Base-by-base conservation (phyloP, 2,329 filamentous ascomycete genomes). In the Claviceps spartinae region DNA sequence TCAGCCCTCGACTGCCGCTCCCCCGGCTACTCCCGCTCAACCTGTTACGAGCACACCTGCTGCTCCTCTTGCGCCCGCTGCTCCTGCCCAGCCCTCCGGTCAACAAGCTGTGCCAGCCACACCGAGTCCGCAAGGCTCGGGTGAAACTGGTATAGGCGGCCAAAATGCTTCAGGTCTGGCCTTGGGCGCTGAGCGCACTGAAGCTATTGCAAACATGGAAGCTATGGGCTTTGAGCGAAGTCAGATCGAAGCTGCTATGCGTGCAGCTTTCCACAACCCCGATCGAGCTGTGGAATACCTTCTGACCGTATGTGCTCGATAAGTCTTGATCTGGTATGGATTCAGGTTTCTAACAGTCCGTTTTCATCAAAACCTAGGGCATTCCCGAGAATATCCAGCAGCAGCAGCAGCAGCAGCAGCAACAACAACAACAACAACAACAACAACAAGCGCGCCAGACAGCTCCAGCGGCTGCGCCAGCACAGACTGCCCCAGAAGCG, bases 271-370 rank as follows among this genome's bases (percentile, higher is more conserved):
- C 70, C 94, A 86, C 77, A 98, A 98, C 72, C 89, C 91, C 14
- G 91, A 97, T 68, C 88, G 93, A 61, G 93, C 93, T 51, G 91
- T 98, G 52, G 93, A 98, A 68, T 98, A 98, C 64, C 80, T 98
- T 13, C 68, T 98, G 64, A 95, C 72, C 60, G 88, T 93, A 68
- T 38, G 49, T 70, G 84, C 72, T 48, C 18, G 18, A 24, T n/a
- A 14, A 14, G 20, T 30, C 34, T 43, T 42, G 18, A 43, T n/a
- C 7, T 13, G 11, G 11, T n/a, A 30, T 13, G 11, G 13, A n/a
- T 22, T 18, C 18, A 6, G 30, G 16, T 37, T 8, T 47, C 45
- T 37, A 30, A 37, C 30, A 30, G 4, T 8, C 7, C 22, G 34
- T 20, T 18, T 40, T 16, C 20, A 24, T 18, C 16, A 3, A 7